Evolutionary conservation across 2,329 filamentous ascomycete species (phyloP).

Genomic region (Zymoseptoria brevis): DNA sequence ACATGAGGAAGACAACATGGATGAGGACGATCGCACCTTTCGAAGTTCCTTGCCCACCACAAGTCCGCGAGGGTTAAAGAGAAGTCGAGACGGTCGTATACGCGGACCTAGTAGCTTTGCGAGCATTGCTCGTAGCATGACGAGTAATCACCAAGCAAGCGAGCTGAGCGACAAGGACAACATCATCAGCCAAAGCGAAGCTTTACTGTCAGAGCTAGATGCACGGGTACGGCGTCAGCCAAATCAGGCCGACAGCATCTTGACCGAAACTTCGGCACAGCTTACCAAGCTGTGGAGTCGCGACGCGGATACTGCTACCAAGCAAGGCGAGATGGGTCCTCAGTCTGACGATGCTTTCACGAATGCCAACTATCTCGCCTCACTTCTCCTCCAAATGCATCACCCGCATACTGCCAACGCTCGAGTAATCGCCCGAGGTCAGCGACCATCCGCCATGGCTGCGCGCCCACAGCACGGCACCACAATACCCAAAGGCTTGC

Average conservation of each 20-base stretch:
- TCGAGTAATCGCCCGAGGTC: background rate
- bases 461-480: constrained; percentile 4
- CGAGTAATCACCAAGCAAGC: constrained; percentile 45
- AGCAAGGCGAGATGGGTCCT: constrained; percentile 28
- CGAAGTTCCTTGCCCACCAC: constrained; percentile 15
- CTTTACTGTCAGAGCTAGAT: constrained; percentile 46
- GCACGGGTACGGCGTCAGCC: constrained; percentile 27
- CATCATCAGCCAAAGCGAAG: constrained; percentile 68
- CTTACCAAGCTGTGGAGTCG: constrained; percentile 24
- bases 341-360: constrained; percentile 51
- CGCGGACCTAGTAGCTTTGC: constrained; percentile 54
- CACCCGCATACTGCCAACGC: constrained; percentile 49
- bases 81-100: constrained; percentile 34
- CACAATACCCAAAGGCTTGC: constrained; percentile 62
- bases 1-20: background rate
- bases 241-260: constrained; percentile 4
- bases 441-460: constrained; percentile 32
- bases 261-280: constrained; percentile 20
- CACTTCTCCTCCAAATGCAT: constrained; percentile 68
- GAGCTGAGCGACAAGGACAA: constrained; percentile 60
- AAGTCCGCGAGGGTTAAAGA: constrained; percentile 28
- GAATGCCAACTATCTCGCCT: constrained; percentile 72
- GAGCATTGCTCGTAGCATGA: constrained; percentile 63
- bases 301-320: constrained; percentile 20
- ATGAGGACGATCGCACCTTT: constrained; percentile 20